Evolutionary conservation across 768 basidiomycete species (phyloP), one percentile per base, ranked within the genome.

Genomic region (Termitomyces sp.): DNA sequence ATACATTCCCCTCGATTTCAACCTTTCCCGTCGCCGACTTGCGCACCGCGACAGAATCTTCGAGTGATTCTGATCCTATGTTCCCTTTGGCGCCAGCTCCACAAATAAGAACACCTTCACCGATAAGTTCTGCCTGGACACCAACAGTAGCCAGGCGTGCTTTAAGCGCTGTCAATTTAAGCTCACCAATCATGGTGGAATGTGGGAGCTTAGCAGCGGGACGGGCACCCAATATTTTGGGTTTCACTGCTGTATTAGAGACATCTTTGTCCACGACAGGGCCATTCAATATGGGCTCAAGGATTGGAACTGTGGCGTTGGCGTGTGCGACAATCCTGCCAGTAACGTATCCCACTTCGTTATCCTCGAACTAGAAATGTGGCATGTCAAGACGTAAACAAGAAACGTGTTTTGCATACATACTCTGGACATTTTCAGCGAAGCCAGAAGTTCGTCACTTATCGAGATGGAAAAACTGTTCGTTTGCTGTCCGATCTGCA

Each of bases 141-240:
- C 88, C 87, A 3, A 93, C 75, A 2, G 84, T 72, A 5, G 85
- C 79, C 22, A 99, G 78, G 6, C 87, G 84, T n/a, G 86, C 70
- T 72, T 98, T 97, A 49, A 99, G 81, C 2, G 85, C 82, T 0
- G 94, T 95, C 31, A 99, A 78, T 69, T 97, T 95, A 44, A 99
- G 83, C 67, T 98, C 97, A 53, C 97, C 97, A 57, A 99, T 97
- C 88, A 98, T 96, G 7, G 95, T 91, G 0, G 96, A 95, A 59
- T 87, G 84, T 1, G 94, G 93, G 3, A 98, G 77, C 2, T 83
- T 75, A 11, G 83, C 79, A 20, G 82, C 76, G 16, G 85, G 80
- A 33, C 90, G 83, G n/a, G 86, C 81, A 18, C 88, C 89, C 22
- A 91, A 79, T 36, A 78, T 75, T 20, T 76, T 82, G 22, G 74